Base-by-base conservation (phyloP, 1,139 yeast genomes). In the Yamadazyma diddensiae region DNA sequence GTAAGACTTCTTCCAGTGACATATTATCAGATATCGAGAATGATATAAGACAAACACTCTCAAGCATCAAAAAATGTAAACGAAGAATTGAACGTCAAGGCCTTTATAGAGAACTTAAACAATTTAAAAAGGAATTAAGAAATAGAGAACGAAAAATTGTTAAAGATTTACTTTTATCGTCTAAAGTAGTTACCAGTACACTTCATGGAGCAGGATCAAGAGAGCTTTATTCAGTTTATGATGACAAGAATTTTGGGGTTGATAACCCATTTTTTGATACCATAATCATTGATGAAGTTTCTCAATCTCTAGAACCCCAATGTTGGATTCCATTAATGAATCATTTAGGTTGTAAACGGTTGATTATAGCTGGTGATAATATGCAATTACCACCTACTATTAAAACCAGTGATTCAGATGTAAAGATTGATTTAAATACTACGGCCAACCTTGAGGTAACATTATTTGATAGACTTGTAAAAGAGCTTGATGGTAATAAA, bases 291-390 rank as follows among this genome's bases (percentile, higher is more conserved):
- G 98, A 92, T 56, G 98, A 92, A 57, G 97, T 92, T 0, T 87
- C 97, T 0, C 98, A 92, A 55, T 73, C 97, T 3, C 59, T 90
- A 36, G 97, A 92, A 50, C 95, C 97, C 1, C 95, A 92, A 49
- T 88, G 97, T 52, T 90, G 97, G 97, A 87, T 92, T 19, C 97
- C 98, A 0, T 43, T 92, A n/a, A 65, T 86, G 11, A 73, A 72
- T 30, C 86, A 82, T 46, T 63, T 74, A 23, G 68, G 76, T 4
- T 73, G 80, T 23, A 70, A 71, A 24, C 70, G 79, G 38, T 55
- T 90, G 19, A 76, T 90, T 1, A 72, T 83, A 18, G 94, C 94
- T 0, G 94, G 94, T 32, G 97, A 90, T 52, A 84, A 87, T 51
- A 77, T 80, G 63, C 97, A 90, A 55, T 62, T 90, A 22, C 90